These are phyloP conservation scores for Blastocystis sp. DNA, from an alignment of 352 stramenopile species.

Conservation along the genomic window DNA sequence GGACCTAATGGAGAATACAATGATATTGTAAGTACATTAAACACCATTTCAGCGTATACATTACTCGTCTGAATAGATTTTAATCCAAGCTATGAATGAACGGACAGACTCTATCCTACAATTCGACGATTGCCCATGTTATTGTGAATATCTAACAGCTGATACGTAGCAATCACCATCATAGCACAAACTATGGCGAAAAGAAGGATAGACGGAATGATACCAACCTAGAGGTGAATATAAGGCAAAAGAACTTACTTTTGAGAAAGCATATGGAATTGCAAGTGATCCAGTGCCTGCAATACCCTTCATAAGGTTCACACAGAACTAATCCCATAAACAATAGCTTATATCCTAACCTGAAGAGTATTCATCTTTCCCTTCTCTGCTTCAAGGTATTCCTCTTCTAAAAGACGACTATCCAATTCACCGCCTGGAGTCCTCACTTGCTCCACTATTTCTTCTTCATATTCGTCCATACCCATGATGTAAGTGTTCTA, in stretches of 20 bases:
- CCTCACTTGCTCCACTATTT: background rate
- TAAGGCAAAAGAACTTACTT: background rate
- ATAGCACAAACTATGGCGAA: conserved; percentile 47
- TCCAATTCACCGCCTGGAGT: conserved; percentile 53
- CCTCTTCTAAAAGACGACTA: conserved; percentile 46
- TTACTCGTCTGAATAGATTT: conserved; percentile 56
- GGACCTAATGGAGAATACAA: background rate
- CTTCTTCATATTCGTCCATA: background rate
- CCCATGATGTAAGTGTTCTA: background rate
- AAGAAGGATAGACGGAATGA: conserved; percentile 20
- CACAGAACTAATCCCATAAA: conserved; percentile 33
- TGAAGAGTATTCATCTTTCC: conserved; percentile 54
- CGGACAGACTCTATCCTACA: background rate
- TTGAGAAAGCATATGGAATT: conserved; percentile 46
- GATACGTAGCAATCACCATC: conserved; percentile 56
- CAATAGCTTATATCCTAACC: background rate
- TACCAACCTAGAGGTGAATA: conserved; percentile 43
- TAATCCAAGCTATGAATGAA: conserved; percentile 10
- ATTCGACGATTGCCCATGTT: conserved; percentile 62
- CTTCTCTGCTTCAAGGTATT: conserved; percentile 55
- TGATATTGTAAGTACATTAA: background rate
- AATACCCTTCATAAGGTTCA: conserved; percentile 67
- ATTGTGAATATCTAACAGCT: conserved; percentile 49
- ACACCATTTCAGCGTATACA: conserved; percentile 58
- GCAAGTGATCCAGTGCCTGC: conserved; percentile 49